Conservation (phyloP, 2,329 filamentous ascomycete species). For the Hansfordia pulvinata region DNA sequence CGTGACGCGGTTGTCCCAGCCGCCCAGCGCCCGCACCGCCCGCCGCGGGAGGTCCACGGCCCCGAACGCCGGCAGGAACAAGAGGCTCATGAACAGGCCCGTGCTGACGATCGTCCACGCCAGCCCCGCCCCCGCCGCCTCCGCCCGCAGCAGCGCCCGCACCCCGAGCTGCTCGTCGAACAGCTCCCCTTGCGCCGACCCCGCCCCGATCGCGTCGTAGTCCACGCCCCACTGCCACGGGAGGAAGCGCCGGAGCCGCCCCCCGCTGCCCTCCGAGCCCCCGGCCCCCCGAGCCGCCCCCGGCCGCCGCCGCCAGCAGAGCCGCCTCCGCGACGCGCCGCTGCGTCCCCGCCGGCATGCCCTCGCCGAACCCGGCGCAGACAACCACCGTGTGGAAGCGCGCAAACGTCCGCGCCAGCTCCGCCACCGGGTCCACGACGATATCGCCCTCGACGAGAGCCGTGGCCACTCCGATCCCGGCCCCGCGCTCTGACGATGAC, state of each 20-base stretch:
- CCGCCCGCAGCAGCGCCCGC: slow-evolving; percentile 32
- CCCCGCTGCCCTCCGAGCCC: slow-evolving; percentile 14
- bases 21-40: slow-evolving; percentile 38
- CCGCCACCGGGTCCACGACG: slow-evolving; percentile 17
- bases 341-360: slow-evolving; percentile 38
- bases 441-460: slow-evolving; percentile 13
- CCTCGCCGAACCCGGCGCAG: slow-evolving; percentile 50
- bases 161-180: slow-evolving; percentile 57
- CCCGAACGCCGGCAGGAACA: slow-evolving; percentile 50
- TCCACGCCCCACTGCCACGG: slow-evolving; percentile 67
- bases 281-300: slow-evolving; percentile 32
- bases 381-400: slow-evolving; percentile 41
- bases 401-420: slow-evolving; percentile 27
- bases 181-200: slow-evolving; percentile 45
- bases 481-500: slow-evolving; percentile 21
- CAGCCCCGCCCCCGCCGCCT: slow-evolving; percentile 22
- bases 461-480: slow-evolving; percentile 20
- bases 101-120: slow-evolving; percentile 55
- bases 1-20: slow-evolving; percentile 49
- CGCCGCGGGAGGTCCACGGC: slow-evolving; percentile 35
- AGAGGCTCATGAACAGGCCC: slow-evolving; percentile 57
- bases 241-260: slow-evolving; percentile 37
- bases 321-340: slow-evolving; percentile 42
- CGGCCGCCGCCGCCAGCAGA: slow-evolving; percentile 21
- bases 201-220: slow-evolving; percentile 49